Conservation (phyloP, 2,329 filamentous ascomycete species). For the Ophiocordyceps robertsii region DNA sequence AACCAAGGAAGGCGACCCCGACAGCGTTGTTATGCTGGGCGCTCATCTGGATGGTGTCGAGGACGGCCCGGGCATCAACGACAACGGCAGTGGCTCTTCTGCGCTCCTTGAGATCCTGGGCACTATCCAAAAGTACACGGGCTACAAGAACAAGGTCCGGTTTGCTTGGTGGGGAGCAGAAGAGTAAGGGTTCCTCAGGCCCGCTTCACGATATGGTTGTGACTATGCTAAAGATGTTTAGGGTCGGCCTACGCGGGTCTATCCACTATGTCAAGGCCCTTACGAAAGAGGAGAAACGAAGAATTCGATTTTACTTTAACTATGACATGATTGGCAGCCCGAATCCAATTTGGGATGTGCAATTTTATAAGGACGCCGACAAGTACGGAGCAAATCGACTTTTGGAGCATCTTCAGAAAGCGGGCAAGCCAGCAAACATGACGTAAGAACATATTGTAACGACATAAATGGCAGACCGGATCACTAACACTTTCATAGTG, state of each 20-base stretch:
- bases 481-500: slow-evolving; percentile 1
- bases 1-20: slow-evolving; percentile 23
- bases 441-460: background rate
- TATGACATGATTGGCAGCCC: slow-evolving; percentile 55
- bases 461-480: background rate
- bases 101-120: slow-evolving; percentile 21
- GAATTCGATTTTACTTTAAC: slow-evolving; percentile 55
- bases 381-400: background rate
- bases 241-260: slow-evolving; percentile 28
- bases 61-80: slow-evolving; percentile 23
- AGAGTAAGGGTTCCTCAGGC: slow-evolving; percentile 14
- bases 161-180: slow-evolving; percentile 26
- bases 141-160: slow-evolving; percentile 24
- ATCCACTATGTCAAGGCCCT: slow-evolving; percentile 24
- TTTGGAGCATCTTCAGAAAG: slow-evolving; percentile 11
- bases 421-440: background rate
- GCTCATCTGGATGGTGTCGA: slow-evolving; percentile 25
- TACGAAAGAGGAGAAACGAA: slow-evolving; percentile 26
- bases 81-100: slow-evolving; percentile 23
- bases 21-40: slow-evolving; percentile 26
- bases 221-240: slow-evolving; percentile 2
- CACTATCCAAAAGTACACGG: slow-evolving; percentile 19
- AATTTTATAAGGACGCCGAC: slow-evolving; percentile 25
- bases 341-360: slow-evolving; percentile 24
- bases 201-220: too few relatives aligned